Conservation (phyloP, 345 rosid species). For the Sisymbrium altissimum region DNA sequence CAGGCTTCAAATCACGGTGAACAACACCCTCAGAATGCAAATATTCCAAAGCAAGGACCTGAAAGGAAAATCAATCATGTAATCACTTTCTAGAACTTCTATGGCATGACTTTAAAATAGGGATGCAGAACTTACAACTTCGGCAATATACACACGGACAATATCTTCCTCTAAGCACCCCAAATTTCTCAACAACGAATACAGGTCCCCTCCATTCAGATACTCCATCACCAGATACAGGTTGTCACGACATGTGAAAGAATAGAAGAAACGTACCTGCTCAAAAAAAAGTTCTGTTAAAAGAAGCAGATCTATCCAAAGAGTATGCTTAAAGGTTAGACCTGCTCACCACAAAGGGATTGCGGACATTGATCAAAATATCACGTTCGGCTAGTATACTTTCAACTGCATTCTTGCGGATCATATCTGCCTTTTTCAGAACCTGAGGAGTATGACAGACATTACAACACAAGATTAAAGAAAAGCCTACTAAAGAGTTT, state of each 20-base stretch:
- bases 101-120: background rate
- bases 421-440: constrained; percentile 98
- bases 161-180: constrained; percentile 99
- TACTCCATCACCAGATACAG: constrained; percentile 99
- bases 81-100: constrained; percentile 13
- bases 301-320: constrained; percentile 21
- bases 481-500: constrained; percentile 21
- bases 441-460: constrained; percentile 52
- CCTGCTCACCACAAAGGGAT: constrained; percentile 99
- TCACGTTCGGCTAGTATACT: constrained; percentile 99
- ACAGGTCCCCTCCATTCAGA: constrained; percentile 96
- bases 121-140: constrained; percentile 71
- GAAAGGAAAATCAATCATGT: constrained; percentile 11
- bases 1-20: constrained; percentile 99
- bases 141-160: constrained; percentile 97
- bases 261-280: constrained; percentile 99
- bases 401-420: constrained; percentile 99
- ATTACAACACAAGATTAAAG: constrained; percentile 10
- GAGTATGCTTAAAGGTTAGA: constrained; percentile 38
- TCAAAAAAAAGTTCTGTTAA: constrained; percentile 35
- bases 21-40: constrained; percentile 89
- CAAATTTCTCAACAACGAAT: constrained; percentile 90
- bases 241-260: constrained; percentile 98
- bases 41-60: constrained; percentile 97
- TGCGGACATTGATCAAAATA: constrained; percentile 96